A percentile compares a stretch with the other conserved stretches of the same genome.
These are phyloP conservation scores for Boletus subcaerulescens DNA, from an alignment of 768 basidiomycete genomes.

Conservation along the genomic window DNA sequence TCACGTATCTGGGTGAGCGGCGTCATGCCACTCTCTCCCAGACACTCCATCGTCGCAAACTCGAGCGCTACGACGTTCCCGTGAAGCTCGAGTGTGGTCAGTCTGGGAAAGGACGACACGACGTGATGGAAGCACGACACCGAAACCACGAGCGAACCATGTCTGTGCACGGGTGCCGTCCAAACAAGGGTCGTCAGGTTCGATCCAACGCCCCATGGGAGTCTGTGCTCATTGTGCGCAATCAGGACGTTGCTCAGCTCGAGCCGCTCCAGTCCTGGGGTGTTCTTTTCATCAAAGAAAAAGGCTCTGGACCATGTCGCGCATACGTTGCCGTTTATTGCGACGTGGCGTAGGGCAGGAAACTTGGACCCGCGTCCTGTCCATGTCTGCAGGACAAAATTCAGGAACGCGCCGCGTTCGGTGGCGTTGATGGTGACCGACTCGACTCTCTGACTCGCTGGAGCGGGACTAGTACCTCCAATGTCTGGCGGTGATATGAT, in stretches of 20 bases:
- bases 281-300: conserved; percentile 19
- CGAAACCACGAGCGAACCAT: conserved; percentile 14
- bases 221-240: conserved; percentile 1
- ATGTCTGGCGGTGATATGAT: conserved; percentile 5
- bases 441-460: conserved; percentile 12
- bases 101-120: conserved; percentile 19
- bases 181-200: conserved; percentile 25
- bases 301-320: conserved; percentile 18
- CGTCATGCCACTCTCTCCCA: conserved; percentile 1
- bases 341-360: conserved; percentile 5
- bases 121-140: conserved; percentile 16
- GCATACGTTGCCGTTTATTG: conserved; percentile 11
- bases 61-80: conserved; percentile 14
- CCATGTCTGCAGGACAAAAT: conserved; percentile 21
- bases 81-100: conserved; percentile 18
- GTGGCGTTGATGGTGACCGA: conserved; percentile 17
- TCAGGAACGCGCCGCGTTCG: conserved; percentile 12
- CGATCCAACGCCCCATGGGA: conserved; percentile 10
- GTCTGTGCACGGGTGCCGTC: conserved; percentile 7
- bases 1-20: conserved; percentile 11
- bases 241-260: conserved; percentile 20
- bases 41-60: not conserved
- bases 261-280: conserved; percentile 12
- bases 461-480: not conserved
- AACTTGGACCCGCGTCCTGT: conserved; percentile 13